phyloP scores from a whole-genome alignment of 495 filamentous ascomycete species.

The Echria macrotheca region DNA sequence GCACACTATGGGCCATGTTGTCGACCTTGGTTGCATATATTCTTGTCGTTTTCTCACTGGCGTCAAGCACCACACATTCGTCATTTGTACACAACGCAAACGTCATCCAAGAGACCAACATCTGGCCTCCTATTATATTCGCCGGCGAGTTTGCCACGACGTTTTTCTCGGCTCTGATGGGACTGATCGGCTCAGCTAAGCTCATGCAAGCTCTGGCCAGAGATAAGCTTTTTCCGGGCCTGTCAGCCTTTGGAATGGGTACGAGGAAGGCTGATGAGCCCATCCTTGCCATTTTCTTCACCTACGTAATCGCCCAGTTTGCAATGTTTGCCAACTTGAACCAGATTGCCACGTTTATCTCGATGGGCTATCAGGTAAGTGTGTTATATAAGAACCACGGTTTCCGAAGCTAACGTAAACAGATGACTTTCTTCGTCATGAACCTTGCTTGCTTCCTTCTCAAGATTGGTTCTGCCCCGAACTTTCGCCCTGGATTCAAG shows the following conservation, averaged over 20 bases:
- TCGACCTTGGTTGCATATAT: constrained; percentile 73
- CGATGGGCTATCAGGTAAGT: constrained; percentile 80
- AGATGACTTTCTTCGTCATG: constrained; percentile 69
- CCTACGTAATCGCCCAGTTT: constrained; percentile 68
- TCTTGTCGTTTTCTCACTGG: constrained; percentile 74
- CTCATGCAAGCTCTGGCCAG: constrained; percentile 78
- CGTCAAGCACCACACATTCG: constrained; percentile 65
- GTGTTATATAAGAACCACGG: constrained; percentile 3
- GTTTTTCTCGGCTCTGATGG: constrained; percentile 84
- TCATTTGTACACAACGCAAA: constrained; percentile 73
- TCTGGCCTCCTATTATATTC: constrained; percentile 66
- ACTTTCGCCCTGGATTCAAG: constrained; percentile 82
- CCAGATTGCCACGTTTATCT: constrained; percentile 80
- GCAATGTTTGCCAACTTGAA: constrained; percentile 84
- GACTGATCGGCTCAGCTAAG: constrained; percentile 82
- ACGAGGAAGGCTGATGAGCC: constrained; percentile 72
- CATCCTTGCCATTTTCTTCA: constrained; percentile 68
- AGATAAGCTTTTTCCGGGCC: constrained; percentile 72
- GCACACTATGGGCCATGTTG: constrained; percentile 69
- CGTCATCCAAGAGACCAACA: constrained; percentile 71
- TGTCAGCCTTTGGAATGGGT: constrained; percentile 70
- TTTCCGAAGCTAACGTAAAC: background rate
- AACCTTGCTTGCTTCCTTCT: constrained; percentile 84
- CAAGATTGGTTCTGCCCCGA: constrained; percentile 89
- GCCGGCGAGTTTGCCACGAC: constrained; percentile 76